phyloP scores from a whole-genome alignment of 2,329 filamentous ascomycete species.

The Xylaria sp. region DNA sequence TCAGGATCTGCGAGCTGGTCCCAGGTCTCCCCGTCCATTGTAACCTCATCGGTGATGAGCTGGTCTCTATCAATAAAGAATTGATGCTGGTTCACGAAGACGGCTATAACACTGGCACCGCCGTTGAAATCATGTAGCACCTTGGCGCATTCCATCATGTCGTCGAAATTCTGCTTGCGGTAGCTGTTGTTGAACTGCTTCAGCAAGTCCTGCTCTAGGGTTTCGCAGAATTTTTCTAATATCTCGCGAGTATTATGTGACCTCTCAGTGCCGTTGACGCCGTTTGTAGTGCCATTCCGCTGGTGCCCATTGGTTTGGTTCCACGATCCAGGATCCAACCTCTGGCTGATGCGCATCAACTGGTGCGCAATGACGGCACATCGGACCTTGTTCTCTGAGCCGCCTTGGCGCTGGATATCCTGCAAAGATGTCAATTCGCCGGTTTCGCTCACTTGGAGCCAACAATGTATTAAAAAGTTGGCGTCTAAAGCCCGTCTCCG shows the following conservation, averaged over 20 bases:
- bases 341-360: slow-evolving; percentile 91
- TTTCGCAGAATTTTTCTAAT: slow-evolving; percentile 96
- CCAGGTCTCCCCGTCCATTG: slow-evolving; percentile 81
- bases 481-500: slow-evolving; percentile 90
- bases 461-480: slow-evolving; percentile 95
- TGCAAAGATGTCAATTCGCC: slow-evolving; percentile 89
- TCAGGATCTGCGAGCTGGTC: slow-evolving; percentile 95
- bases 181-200: slow-evolving; percentile 99
- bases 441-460: slow-evolving; percentile 92
- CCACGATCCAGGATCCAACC: slow-evolving; percentile 84
- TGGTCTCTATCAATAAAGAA: slow-evolving; percentile 99
- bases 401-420: slow-evolving; percentile 85
- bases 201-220: slow-evolving; percentile 91
- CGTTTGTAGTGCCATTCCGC: slow-evolving; percentile 62
- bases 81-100: slow-evolving; percentile 98
- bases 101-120: slow-evolving; percentile 91
- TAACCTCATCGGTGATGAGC: slow-evolving; percentile 86
- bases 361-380: slow-evolving; percentile 95
- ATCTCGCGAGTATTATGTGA: slow-evolving; percentile 82
- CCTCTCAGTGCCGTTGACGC: slow-evolving; percentile 55
- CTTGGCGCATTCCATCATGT: slow-evolving; percentile 96
- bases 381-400: slow-evolving; percentile 90
- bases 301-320: slow-evolving; percentile 67
- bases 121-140: slow-evolving; percentile 97
- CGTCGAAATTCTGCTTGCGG: slow-evolving; percentile 91